phyloP scores from a whole-genome alignment of 352 stramenopile species.

The Thraustochytrium sp. region DNA sequence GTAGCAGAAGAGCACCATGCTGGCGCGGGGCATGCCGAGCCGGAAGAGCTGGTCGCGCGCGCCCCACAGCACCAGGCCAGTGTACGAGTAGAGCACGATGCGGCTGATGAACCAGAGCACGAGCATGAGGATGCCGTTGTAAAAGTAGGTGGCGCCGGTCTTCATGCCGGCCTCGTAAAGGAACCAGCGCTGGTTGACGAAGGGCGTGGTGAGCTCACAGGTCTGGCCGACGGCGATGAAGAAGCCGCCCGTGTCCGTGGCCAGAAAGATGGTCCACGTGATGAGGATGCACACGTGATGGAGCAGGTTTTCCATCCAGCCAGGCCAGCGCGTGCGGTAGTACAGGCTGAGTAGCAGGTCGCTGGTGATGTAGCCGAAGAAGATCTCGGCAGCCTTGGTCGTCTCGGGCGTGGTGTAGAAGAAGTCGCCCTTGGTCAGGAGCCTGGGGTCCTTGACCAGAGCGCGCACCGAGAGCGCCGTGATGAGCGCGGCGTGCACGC shows the following conservation, averaged over 20 bases:
- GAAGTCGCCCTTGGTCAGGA: neutral
- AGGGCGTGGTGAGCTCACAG: conserved; percentile 40
- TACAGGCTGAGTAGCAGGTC: conserved; percentile 37
- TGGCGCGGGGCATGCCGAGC: neutral
- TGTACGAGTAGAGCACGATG: conserved; percentile 37
- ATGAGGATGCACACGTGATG: conserved; percentile 37
- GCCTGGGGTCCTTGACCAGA: neutral
- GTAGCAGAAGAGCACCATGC: conserved; percentile 27
- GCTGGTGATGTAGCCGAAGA: conserved; percentile 35
- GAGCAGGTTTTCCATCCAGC: conserved; percentile 42
- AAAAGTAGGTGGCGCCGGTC: conserved; percentile 27
- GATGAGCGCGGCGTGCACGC: conserved; percentile 12
- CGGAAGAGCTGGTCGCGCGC: neutral
- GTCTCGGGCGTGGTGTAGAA: conserved; percentile 35
- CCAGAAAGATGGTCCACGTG: conserved; percentile 25
- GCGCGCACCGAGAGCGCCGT: conserved; percentile 11
- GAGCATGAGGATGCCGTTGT: conserved; percentile 33
- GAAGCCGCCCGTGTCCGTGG: neutral
- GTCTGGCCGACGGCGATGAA: conserved; percentile 27
- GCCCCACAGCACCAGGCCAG: neutral
- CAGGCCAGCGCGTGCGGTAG: conserved; percentile 26
- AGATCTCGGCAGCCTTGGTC: conserved; percentile 12
- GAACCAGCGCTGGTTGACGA: conserved; percentile 45
- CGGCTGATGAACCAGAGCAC: conserved; percentile 38
- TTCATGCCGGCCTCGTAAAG: conserved; percentile 41